These are phyloP conservation scores for Melocanna baccifera DNA, from an alignment of 176 grass and related monocot genomes.

Conservation along the genomic window DNA sequence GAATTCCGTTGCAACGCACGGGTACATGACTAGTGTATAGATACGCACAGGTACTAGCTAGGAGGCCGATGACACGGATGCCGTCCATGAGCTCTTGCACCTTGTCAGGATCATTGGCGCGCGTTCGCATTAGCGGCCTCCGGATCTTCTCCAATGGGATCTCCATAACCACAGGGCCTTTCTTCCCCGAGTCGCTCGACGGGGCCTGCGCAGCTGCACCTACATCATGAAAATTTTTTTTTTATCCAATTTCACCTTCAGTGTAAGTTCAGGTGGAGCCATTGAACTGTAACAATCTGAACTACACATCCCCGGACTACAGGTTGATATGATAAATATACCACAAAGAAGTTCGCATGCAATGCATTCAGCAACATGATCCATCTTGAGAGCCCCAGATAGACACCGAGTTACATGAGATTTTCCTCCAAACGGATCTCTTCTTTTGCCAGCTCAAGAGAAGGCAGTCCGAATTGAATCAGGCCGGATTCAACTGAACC, in stretches of 20 bases:
- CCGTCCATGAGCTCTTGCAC: constrained; percentile 92
- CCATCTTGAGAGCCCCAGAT: not conserved
- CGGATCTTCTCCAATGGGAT: constrained; percentile 74
- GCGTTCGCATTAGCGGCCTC: constrained; percentile 77
- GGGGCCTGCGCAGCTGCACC: constrained; percentile 25
- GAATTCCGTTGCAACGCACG: too few species aligned
- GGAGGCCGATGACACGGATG: constrained; percentile 77
- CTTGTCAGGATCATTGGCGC: constrained; percentile 76
- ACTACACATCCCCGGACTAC: not conserved
- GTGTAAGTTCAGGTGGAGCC: not conserved
- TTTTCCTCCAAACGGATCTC: not conserved
- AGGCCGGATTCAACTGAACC: not conserved
- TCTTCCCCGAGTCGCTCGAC: constrained; percentile 38
- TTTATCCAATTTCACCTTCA: not conserved
- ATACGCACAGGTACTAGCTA: constrained; percentile 80
- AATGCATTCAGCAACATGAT: not conserved
- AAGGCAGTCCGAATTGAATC: not conserved
- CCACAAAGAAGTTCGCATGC: not conserved
- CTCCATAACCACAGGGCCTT: constrained; percentile 73
- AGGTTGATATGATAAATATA: not conserved
- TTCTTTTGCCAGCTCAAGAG: not conserved
- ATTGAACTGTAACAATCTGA: not conserved
- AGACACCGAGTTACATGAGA: not conserved
- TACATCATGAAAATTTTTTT: not conserved
- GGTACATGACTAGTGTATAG: too few species aligned